Evolutionary conservation across 2,329 filamentous ascomycete species (phyloP).

Genomic region (Beauveria sp.): DNA sequence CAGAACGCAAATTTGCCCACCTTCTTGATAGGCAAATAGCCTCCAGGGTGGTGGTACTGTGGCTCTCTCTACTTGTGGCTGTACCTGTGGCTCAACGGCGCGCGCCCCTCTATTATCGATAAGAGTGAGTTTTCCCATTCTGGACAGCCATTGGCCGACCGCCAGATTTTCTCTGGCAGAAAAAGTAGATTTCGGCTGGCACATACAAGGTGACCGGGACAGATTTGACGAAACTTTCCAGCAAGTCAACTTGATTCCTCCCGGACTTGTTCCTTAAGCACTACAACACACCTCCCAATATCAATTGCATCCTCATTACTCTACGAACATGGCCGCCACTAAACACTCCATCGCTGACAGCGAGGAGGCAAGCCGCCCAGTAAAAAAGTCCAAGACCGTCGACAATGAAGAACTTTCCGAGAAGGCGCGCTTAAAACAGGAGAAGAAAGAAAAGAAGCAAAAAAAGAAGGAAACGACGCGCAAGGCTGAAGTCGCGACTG

Average conservation of each 20-base stretch:
- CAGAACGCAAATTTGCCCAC: background rate
- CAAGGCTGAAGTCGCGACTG: conserved; percentile 18
- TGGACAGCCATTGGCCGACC: conserved; percentile 7
- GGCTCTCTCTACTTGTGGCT: conserved; percentile 2
- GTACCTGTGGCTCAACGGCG: conserved; percentile 5
- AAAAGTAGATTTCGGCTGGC: background rate
- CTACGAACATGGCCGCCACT: conserved; percentile 30
- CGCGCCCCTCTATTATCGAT: conserved; percentile 22
- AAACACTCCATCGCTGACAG: conserved; percentile 31
- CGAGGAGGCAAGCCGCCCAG: conserved; percentile 25
- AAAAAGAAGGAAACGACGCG: conserved; percentile 25
- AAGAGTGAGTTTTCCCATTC: conserved; percentile 19
- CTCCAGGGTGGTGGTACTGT: background rate
- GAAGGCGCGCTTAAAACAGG: conserved; percentile 30
- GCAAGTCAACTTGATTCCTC: background rate
- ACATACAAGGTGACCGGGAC: background rate
- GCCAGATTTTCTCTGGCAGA: conserved; percentile 7
- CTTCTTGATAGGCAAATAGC: background rate
- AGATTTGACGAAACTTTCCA: background rate
- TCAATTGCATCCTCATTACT: background rate
- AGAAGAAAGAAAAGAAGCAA: conserved; percentile 31
- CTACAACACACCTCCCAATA: background rate
- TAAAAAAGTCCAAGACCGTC: conserved; percentile 33
- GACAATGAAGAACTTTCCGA: conserved; percentile 20
- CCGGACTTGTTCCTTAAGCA: background rate